Evolutionary conservation across 768 basidiomycete genomes (phyloP), one percentile per base, ranked within the genome.

Genomic region (Xerocomellus intermedius): DNA sequence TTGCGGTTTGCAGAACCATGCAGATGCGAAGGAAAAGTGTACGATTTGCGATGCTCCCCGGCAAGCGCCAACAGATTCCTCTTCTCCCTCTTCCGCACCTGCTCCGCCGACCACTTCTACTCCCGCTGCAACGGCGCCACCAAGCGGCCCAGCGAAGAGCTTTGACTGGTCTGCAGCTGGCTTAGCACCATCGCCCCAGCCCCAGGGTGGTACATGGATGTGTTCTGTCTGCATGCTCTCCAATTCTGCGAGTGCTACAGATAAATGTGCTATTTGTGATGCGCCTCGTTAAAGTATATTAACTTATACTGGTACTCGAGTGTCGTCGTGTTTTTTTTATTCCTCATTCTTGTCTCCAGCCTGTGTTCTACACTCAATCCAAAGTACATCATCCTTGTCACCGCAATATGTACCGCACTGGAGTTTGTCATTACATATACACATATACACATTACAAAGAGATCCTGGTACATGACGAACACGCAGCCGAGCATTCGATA

Each of bases 251-350:
- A 69, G 70, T 38, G 78, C 71, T 19, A 61, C 60, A 22, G 72
- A 69, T 5, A 79, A 83, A 61, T 87, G 85, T 65, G 67, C 64
- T 2, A 48, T 81, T 42, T 86, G 84, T 57, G 82, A 83, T 12
- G 49, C 73, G 14, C 72, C 75, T 37, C 73, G 77, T 39, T 77
- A 54, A 56, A 36, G 30, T 58, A 57, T 36, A 52, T 42, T 48
- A 48, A 22, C 28, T 61, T 63, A 50, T 49, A n/a, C 39, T 45
- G 49, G 44, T 46, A 43, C 22, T 41, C 22, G 48, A 47, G 35
- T 38, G 52, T 55, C 5, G 38, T 36, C 49, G 39, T 55, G 48
- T 51, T 54, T 54, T 42, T 26, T 52, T 54, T 58, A 54, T 58
- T 67, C 48, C 30, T 58, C 54, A 54, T 48, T 53, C 22, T 24